A percentile compares a stretch with the other conserved stretches of the same genome.
Evolutionary conservation across 345 rosid genomes (phyloP).

Genomic region (Gossypium anomalum): DNA sequence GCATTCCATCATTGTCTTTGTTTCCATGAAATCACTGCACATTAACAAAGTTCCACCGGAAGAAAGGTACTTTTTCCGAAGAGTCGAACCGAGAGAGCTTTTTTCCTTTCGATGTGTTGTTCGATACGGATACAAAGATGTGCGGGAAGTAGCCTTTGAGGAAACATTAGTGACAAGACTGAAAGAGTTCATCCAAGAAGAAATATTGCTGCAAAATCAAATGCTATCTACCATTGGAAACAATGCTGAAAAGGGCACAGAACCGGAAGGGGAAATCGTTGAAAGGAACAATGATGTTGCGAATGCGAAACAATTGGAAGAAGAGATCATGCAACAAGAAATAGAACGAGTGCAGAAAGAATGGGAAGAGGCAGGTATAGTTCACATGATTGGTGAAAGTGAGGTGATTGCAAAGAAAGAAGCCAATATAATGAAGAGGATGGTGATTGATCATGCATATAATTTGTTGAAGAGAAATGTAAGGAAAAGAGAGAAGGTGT

Average conservation of each 20-base stretch:
- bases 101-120: conserved; percentile 31
- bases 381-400: conserved; percentile 48
- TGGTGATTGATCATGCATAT: conserved; percentile 36
- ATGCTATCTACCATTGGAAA: not conserved
- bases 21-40: conserved; percentile 39
- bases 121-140: conserved; percentile 45
- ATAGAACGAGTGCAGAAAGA: conserved; percentile 37
- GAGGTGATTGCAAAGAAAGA: conserved; percentile 39
- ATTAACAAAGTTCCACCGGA: conserved; percentile 31
- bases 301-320: not conserved
- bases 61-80: conserved; percentile 37
- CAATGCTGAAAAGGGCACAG: not conserved
- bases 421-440: conserved; percentile 30
- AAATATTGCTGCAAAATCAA: not conserved
- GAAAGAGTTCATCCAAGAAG: conserved; percentile 29
- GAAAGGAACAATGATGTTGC: not conserved
- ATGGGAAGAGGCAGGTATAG: conserved; percentile 30
- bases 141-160: conserved; percentile 30
- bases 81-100: conserved; percentile 33
- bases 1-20: conserved; percentile 33
- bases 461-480: conserved; percentile 42
- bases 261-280: not conserved
- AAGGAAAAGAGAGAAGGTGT: conserved; percentile 34
- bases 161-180: conserved; percentile 24
- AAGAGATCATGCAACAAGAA: conserved; percentile 17